Percentiles rank a stretch among this genome's conserved stretches.
Conservation (phyloP, 345 rosid genomes). For the Gossypioides kirkii region DNA sequence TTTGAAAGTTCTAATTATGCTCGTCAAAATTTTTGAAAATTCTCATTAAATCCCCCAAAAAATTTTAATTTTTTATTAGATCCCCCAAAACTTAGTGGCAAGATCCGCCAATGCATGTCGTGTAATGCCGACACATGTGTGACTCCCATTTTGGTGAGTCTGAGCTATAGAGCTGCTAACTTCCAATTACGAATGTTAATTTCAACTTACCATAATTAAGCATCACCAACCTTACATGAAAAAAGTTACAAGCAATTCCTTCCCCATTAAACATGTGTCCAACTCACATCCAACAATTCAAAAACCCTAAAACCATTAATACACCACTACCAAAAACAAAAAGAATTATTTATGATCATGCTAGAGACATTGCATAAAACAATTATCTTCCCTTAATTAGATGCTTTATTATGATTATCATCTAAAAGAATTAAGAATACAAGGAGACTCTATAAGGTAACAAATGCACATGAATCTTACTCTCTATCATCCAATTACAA, state of each 20-base stretch:
- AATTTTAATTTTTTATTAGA: no score
- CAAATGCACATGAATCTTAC: not conserved
- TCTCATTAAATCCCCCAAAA: no score
- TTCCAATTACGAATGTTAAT: not conserved
- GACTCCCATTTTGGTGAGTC: no score
- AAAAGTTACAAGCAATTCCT: not conserved
- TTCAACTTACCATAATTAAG: constrained; percentile 9
- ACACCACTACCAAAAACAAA: not conserved
- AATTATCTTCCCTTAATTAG: not conserved
- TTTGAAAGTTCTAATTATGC: no score
- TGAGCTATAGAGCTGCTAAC: not conserved
- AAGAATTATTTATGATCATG: not conserved
- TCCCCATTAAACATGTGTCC: not conserved
- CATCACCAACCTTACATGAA: not conserved
- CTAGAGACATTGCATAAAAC: not conserved
- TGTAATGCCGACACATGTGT: no score
- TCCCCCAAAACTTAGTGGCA: no score
- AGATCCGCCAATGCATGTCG: no score
- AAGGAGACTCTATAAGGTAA: not conserved
- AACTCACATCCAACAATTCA: not conserved
- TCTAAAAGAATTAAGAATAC: no score
- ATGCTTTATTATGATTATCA: no score
- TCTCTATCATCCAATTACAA: not conserved
- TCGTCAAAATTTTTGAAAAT: no score
- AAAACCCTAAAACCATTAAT: constrained; percentile 3